Conservation (phyloP, 192 early-diverging fungal species). For the Backusella mclennaniae region DNA sequence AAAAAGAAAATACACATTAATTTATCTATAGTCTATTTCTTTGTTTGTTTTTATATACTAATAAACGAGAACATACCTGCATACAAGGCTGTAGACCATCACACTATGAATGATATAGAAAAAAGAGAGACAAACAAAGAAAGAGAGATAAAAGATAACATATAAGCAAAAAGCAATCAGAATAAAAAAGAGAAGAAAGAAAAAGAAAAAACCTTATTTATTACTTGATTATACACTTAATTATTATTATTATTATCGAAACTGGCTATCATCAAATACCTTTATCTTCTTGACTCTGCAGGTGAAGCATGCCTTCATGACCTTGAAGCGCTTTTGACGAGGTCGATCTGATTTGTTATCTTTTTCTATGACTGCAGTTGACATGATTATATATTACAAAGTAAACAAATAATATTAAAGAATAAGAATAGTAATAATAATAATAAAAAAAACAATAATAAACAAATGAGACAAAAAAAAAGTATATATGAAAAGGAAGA, state of each 20-base stretch:
- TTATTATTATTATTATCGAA: background rate
- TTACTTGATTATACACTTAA: background rate
- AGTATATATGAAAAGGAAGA: background rate
- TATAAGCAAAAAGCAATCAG: background rate
- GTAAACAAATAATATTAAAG: background rate
- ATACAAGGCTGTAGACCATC: slow-evolving; percentile 41
- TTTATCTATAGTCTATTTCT: too few species aligned
- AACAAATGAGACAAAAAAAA: background rate
- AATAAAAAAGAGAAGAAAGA: background rate
- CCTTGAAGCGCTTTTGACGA: slow-evolving; percentile 32
- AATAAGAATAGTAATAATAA: background rate
- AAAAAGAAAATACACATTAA: background rate
- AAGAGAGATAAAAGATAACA: background rate
- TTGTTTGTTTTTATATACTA: background rate
- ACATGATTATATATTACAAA: background rate
- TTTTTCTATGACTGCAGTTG: background rate
- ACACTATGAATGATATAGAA: slow-evolving; percentile 17
- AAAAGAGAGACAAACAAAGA: background rate
- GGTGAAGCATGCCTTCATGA: slow-evolving; percentile 34
- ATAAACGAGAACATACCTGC: slow-evolving; percentile 31
- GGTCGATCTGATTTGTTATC: slow-evolving; percentile 7
- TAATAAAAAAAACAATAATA: background rate
- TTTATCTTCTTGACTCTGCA: slow-evolving; percentile 40
- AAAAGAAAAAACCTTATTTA: background rate
- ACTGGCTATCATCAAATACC: slow-evolving; percentile 15